phyloP scores from a whole-genome alignment of 495 filamentous ascomycete genomes.

The Hypomontagnella monticulosa region DNA sequence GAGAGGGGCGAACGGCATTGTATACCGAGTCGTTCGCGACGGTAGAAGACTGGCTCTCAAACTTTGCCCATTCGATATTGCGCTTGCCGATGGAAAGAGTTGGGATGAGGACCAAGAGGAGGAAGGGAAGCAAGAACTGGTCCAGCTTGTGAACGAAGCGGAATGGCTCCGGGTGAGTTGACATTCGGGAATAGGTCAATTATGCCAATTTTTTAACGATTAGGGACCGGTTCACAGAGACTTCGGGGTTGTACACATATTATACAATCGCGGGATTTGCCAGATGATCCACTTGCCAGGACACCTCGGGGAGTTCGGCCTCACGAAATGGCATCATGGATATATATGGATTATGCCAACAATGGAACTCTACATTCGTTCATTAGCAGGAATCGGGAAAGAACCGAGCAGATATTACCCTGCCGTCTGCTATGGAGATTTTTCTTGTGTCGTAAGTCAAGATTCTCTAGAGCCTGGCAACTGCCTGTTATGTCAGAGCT shows the following conservation, averaged over 20 bases:
- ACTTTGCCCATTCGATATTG: constrained; percentile 11
- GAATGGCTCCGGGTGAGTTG: constrained; percentile 11
- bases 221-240: background rate
- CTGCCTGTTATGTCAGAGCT: background rate
- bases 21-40: background rate
- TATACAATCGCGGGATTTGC: constrained; percentile 1
- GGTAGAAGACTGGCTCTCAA: constrained; percentile 2
- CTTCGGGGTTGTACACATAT: constrained; percentile 17
- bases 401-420: background rate
- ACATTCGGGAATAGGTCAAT: background rate
- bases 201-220: background rate
- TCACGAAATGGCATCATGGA: constrained; percentile 23
- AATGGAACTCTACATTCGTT: constrained; percentile 5
- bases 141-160: background rate
- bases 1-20: constrained; percentile 18
- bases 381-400: background rate
- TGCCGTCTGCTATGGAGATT: constrained; percentile 24
- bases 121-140: background rate
- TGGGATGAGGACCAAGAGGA: constrained; percentile 10
- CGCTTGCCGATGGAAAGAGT: constrained; percentile 6
- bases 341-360: constrained; percentile 17
- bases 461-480: background rate
- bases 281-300: constrained; percentile 8
- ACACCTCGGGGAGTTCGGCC: background rate
- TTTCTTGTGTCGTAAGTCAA: constrained; percentile 28